Evolutionary conservation across 2,329 filamentous ascomycete genomes (phyloP), one percentile per base, ranked within the genome.

Genomic region (Botryotinia convoluta): DNA sequence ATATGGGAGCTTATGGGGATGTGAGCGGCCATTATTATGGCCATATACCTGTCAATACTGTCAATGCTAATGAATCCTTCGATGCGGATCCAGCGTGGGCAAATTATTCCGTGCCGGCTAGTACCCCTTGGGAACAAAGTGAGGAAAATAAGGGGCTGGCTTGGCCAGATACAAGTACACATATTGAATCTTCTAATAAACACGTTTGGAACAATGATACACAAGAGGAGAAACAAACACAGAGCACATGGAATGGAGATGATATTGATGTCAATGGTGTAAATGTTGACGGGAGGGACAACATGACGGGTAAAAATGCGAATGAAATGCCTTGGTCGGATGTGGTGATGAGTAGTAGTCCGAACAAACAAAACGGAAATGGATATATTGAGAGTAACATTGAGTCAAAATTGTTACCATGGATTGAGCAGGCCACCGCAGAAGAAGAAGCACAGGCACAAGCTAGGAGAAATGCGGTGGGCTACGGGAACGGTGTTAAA

Each of bases 401-500:
- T 14, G 71, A 72, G 65, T 69, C 71, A 9, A 72, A 69, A 37
- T 51, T 72, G 16, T 44, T 69, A 29, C 71, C 71, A 9, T 72
- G 71, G 71, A 72, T 72, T 61, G 71, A 72, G 42, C 71, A 72
- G 42, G 71, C 51, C 20, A 72, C 62, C 2, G 71, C 71, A 20
- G 62, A 72, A 51, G 71, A 72, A 59, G 70, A 72, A 22, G 70
- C 69, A 26, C 69, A 68, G 22, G 70, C 39, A n/a, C 71, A 72
- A 48, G 71, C 71, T 35, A 37, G 68, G 29, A 70, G 68, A n/a
- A 70, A 69, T 16, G 48, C 48, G 1, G 48, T 70, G 22, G 54
- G 45, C 26, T 70, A 44, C 42, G 68, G 68, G 39, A 35, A 32
- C n/a, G 12, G 35, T 16, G 26, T 71, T 59, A 37, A 29, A 26